Conservation (phyloP, 1,139 yeast genomes). For the Kodamaea fungicola region DNA sequence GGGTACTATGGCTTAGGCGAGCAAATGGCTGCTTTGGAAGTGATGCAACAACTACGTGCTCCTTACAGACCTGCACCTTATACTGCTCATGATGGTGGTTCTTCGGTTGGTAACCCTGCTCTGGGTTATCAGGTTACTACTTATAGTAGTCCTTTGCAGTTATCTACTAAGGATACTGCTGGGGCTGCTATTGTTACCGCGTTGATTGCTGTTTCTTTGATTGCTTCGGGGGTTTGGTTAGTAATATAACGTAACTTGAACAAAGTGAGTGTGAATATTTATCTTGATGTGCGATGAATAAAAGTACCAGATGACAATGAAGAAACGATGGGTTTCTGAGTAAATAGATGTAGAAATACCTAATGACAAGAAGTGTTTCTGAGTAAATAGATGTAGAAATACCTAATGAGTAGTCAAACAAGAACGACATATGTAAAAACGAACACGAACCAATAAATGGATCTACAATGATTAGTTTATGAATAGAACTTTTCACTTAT, state of each 20-base stretch:
- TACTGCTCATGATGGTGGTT: slow-evolving; percentile 44
- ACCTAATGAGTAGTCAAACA: too few relatives aligned
- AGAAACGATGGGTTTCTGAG: too few relatives aligned
- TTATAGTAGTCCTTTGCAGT: slow-evolving; percentile 42
- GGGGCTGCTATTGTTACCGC: slow-evolving; percentile 90
- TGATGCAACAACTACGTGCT: slow-evolving; percentile 40
- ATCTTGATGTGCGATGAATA: too few relatives aligned
- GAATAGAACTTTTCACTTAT: too few relatives aligned
- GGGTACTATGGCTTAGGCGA: slow-evolving; percentile 72
- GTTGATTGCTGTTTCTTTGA: slow-evolving; percentile 59
- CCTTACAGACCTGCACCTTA: slow-evolving; percentile 28
- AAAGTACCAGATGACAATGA: too few relatives aligned
- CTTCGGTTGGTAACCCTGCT: slow-evolving; percentile 40
- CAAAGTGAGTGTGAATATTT: too few relatives aligned
- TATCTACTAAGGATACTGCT: slow-evolving; percentile 66
- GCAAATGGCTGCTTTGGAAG: slow-evolving; percentile 72
- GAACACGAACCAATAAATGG: too few relatives aligned
- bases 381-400: too few relatives aligned
- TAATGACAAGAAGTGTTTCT: too few relatives aligned
- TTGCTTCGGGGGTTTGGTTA: slow-evolving; percentile 74
- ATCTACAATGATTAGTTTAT: too few relatives aligned
- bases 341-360: too few relatives aligned
- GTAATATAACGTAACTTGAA: slow-evolving; percentile 32
- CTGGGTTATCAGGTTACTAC: slow-evolving; percentile 47
- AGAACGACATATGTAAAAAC: too few relatives aligned